Evolutionary conservation across 2,329 filamentous ascomycete genomes (phyloP).

Genomic region (Paramyrothecium sp.): DNA sequence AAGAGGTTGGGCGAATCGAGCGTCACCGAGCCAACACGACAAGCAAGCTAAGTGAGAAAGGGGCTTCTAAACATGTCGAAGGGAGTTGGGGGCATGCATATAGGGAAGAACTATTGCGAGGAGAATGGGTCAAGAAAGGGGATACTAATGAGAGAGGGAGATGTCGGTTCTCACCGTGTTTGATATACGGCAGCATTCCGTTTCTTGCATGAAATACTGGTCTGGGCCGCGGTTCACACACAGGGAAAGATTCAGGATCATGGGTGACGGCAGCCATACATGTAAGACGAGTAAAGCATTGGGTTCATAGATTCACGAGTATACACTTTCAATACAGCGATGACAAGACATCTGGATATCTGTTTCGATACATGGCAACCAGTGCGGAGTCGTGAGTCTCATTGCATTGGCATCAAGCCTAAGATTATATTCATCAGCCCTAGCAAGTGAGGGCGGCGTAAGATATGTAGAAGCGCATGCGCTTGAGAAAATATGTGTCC

Average conservation of each 20-base stretch:
- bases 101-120: too few species aligned
- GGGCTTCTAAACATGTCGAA: background rate
- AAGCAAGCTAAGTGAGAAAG: slow-evolving; percentile 8
- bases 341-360: background rate
- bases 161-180: background rate
- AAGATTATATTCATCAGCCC: background rate
- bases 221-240: background rate
- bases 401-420: too few species aligned
- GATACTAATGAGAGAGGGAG: background rate
- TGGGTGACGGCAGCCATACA: background rate
- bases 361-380: too few species aligned
- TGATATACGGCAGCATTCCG: background rate
- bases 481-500: background rate
- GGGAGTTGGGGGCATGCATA: background rate
- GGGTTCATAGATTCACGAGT: background rate
- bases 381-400: too few species aligned
- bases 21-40: slow-evolving; percentile 30
- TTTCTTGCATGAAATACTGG: background rate
- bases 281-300: background rate
- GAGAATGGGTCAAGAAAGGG: too few species aligned
- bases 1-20: slow-evolving; percentile 43
- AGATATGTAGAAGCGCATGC: background rate
- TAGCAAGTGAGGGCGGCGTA: background rate
- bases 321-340: background rate
- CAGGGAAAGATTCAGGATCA: background rate